Evolutionary conservation across 768 basidiomycete genomes (phyloP).

Genomic region (Epithele typhae): DNA sequence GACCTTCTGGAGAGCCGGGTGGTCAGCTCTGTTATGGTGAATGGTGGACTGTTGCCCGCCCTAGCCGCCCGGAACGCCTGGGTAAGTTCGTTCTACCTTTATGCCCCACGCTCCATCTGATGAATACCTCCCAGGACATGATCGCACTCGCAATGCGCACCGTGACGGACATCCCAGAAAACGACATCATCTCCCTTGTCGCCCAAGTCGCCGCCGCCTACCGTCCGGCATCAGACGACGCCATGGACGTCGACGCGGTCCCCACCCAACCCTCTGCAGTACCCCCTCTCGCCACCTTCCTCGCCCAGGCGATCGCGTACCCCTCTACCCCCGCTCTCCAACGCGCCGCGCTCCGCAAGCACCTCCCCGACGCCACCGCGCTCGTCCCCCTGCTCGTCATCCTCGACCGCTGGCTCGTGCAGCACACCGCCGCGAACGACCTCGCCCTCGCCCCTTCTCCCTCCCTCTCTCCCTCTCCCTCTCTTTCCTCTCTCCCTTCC

Average conservation of each 20-base stretch:
- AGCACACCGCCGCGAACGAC: conserved; percentile 30
- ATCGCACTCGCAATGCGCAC: conserved; percentile 47
- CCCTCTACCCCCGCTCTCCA: conserved; percentile 36
- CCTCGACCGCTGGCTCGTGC: conserved; percentile 46
- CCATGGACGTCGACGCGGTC: conserved; percentile 35
- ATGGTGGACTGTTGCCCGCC: conserved; percentile 50
- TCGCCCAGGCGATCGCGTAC: conserved; percentile 37
- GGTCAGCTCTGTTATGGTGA: conserved; percentile 59
- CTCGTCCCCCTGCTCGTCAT: conserved; percentile 41
- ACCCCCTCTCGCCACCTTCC: conserved; percentile 33
- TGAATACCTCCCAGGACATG: conserved; percentile 18
- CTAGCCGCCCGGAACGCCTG: conserved; percentile 60
- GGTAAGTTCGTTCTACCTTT: conserved; percentile 36
- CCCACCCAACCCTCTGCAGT: conserved; percentile 19
- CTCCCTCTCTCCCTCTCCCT: conserved; percentile 19
- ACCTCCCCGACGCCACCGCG: conserved; percentile 47
- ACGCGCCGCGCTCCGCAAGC: conserved; percentile 46
- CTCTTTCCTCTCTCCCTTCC: conserved; percentile 21
- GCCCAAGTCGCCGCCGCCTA: conserved; percentile 37
- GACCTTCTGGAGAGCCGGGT: conserved; percentile 53
- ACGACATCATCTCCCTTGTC: conserved; percentile 54
- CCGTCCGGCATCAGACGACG: conserved; percentile 15
- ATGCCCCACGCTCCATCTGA: not conserved
- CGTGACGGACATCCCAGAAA: conserved; percentile 63
- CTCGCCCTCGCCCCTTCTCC: conserved; percentile 29